phyloP scores from a whole-genome alignment of 208 protist genomes.

The Tritrichomonas musculus region DNA sequence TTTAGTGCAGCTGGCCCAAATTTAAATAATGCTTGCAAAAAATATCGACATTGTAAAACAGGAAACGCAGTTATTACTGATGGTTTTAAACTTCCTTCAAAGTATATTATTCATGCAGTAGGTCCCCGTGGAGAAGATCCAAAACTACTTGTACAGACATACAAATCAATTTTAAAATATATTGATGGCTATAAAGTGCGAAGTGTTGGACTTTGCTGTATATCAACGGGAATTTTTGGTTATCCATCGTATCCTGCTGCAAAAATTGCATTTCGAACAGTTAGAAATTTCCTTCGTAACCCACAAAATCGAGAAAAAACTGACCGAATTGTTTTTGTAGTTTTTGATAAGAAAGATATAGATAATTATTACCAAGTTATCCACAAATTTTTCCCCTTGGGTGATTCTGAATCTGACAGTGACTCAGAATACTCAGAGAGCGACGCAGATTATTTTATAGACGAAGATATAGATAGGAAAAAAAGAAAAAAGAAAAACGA shows the following conservation, averaged over 20 bases:
- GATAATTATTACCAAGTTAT: background rate
- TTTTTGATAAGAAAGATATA: background rate
- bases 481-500: no score
- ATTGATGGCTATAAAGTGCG: conserved; percentile 53
- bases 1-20: conserved; percentile 60
- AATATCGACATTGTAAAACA: conserved; percentile 53
- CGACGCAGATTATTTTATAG: no score
- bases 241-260: conserved; percentile 60
- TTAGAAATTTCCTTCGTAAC: background rate
- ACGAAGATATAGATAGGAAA: no score
- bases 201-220: conserved; percentile 61
- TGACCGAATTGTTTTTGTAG: background rate
- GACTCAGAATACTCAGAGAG: no score
- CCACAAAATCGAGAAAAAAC: background rate
- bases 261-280: conserved; percentile 57
- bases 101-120: conserved; percentile 67
- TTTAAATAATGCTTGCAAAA: conserved; percentile 58
- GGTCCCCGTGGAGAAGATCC: conserved; percentile 64
- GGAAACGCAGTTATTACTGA: conserved; percentile 60
- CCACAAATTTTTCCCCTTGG: background rate
- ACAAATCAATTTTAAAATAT: conserved; percentile 59
- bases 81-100: conserved; percentile 61
- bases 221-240: conserved; percentile 71
- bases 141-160: conserved; percentile 54
- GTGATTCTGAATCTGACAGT: no score